Percentiles rank a stretch among this genome's conserved stretches.
These are phyloP conservation scores for Debaryomyces tyrocola DNA, from an alignment of 805 yeast species.

Conservation along the genomic window DNA sequence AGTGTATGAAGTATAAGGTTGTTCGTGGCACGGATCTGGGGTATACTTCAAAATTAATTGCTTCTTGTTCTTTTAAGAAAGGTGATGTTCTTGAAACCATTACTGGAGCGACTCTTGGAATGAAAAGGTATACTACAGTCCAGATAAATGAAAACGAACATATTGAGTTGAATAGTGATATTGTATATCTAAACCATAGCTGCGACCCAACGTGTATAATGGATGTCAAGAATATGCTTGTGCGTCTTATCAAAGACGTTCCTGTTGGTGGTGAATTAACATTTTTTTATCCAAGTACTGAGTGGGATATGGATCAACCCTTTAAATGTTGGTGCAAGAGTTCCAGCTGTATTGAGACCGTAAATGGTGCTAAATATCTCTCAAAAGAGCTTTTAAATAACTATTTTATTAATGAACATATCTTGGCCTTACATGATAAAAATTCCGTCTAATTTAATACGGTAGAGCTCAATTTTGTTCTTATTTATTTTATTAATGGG, in stretches of 20 bases:
- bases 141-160: constrained; percentile 5
- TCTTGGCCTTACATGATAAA: constrained; percentile 2
- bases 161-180: constrained; percentile 5
- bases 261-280: constrained; percentile 3
- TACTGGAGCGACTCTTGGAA: constrained; percentile 1
- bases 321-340: constrained; percentile 5
- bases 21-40: constrained; percentile 2
- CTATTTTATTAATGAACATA: constrained; percentile 5
- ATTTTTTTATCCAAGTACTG: constrained; percentile 6
- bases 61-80: constrained; percentile 1
- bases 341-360: constrained; percentile 2
- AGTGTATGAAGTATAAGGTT: not conserved
- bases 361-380: constrained; percentile 4
- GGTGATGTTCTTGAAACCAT: constrained; percentile 5
- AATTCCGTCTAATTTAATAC: not conserved
- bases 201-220: constrained; percentile 4
- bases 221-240: constrained; percentile 5
- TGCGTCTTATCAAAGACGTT: constrained; percentile 5
- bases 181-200: constrained; percentile 5
- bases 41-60: constrained; percentile 4
- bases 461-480: not conserved
- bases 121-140: constrained; percentile 4
- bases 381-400: constrained; percentile 3
- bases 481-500: constrained; percentile 8
- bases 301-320: constrained; percentile 6